These are phyloP conservation scores for Xylariaceae sp. DNA, from an alignment of 2,329 filamentous ascomycete species.

Conservation along the genomic window DNA sequence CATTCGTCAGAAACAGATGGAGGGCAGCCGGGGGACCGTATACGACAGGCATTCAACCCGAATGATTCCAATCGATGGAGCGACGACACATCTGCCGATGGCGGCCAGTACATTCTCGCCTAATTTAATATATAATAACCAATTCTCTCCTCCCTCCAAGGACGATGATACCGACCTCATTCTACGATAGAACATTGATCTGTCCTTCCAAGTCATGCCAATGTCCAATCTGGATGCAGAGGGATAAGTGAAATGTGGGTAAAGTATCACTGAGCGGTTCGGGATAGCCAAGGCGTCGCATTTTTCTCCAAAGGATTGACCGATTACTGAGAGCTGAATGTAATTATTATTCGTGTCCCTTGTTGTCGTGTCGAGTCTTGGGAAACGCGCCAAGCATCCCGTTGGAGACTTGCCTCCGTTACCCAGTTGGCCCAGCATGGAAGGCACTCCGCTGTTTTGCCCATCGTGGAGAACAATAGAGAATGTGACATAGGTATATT, in stretches of 20 bases:
- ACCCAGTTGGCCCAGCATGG: neutral
- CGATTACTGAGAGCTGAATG: neutral
- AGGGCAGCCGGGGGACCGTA: too few species aligned
- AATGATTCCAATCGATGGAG: too few species aligned
- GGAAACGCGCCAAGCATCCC: neutral
- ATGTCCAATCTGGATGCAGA: constrained; percentile 4
- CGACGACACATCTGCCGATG: too few species aligned
- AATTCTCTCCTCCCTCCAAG: neutral
- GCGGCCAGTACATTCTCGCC: neutral
- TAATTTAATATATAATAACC: constrained; percentile 12
- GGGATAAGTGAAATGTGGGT: neutral
- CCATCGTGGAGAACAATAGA: neutral
- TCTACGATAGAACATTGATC: constrained; percentile 1
- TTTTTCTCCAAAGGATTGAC: neutral
- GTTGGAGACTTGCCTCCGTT: constrained; percentile 8
- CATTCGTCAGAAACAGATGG: too few species aligned
- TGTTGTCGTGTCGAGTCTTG: neutral
- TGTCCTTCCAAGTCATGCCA: neutral
- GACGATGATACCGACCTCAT: neutral
- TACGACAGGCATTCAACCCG: too few species aligned
- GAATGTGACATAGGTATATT: constrained; percentile 5
- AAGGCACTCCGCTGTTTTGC: neutral
- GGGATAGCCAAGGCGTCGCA: neutral
- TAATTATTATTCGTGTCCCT: neutral
- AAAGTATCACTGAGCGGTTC: neutral